Base-by-base conservation (phyloP, 768 basidiomycete species). In the Suillus paluster region DNA sequence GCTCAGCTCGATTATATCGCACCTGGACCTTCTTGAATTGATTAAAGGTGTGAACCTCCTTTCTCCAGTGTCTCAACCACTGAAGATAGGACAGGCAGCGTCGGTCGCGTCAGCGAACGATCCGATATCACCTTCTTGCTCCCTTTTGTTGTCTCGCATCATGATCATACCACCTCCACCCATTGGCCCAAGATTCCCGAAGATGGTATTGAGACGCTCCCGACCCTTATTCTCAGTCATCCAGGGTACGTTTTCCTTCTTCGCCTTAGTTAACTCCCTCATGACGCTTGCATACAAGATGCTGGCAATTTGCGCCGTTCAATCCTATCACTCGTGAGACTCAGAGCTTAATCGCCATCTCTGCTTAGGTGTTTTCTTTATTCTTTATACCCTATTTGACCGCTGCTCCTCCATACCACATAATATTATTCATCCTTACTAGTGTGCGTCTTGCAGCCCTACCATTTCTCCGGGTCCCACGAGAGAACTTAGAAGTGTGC, bases 271-370 rank as follows among this genome's bases (percentile, higher is more conserved):
- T 39, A 33, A 60, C 57, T 19, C 9, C 17, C 3, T 14, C 19
- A 25, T 39, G 10, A 55, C 30, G 14, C 3, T 19, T 39, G 4
- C 33, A 17, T 39, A 11, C 8, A 41, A 62, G 62, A 15, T 63
- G 52, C 60, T 63, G 61, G 62, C 41, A 62, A 53, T 63, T 63
- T 4, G 62, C 62, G 23, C 62, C 62, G 2, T 48, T 61, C 44
- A 53, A 63, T 36, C 62, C 60, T 14, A 17, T 63, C 30, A 63
- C 60, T 3, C 25, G 19, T 19, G 54, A 55, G 38, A 25, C 11
- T 39, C 54, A 55, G 54, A 55, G 17, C 38, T 55, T 55, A 8
- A 39, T 25, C 25, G 5, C 23, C 38, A 27, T 55, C 9, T 25
- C 21, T 21, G 15, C 34, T 54, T 25, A 15, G 41, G 15, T 11